Percentiles rank a stretch among this genome's conserved stretches.
phyloP scores from a whole-genome alignment of 768 basidiomycete species.

The Mrakia frigida region DNA sequence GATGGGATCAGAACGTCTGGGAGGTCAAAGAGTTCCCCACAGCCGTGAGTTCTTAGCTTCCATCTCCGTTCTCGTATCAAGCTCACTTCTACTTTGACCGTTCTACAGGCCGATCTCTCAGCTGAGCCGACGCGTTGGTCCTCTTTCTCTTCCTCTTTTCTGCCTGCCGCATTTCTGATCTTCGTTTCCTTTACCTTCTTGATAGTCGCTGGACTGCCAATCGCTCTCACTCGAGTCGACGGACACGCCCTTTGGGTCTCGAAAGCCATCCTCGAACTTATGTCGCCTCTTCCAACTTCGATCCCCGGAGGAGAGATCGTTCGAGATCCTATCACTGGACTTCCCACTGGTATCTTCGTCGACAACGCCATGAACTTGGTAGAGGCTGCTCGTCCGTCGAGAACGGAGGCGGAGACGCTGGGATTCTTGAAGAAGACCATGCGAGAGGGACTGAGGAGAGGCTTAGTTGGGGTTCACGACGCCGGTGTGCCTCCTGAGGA shows the following conservation, averaged over 20 bases:
- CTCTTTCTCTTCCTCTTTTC: not conserved
- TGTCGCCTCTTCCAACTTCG: constrained; percentile 57
- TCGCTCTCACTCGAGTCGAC: constrained; percentile 72
- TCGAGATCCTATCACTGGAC: constrained; percentile 54
- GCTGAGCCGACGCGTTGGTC: constrained; percentile 52
- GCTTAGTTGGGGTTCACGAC: constrained; percentile 83
- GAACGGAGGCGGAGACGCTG: constrained; percentile 56
- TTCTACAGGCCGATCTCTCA: constrained; percentile 63
- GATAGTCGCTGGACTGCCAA: constrained; percentile 57
- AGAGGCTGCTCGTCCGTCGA: constrained; percentile 54
- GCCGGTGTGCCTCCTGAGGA: constrained; percentile 49
- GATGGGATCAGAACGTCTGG: constrained; percentile 82
- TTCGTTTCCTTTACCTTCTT: not conserved
- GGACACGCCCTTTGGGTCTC: constrained; percentile 86
- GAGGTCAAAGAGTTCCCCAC: constrained; percentile 56
- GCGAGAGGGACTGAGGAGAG: constrained; percentile 65
- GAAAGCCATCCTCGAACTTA: constrained; percentile 55
- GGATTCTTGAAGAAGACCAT: constrained; percentile 62
- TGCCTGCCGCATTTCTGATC: not conserved
- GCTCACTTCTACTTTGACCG: not conserved
- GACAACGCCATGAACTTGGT: constrained; percentile 84
- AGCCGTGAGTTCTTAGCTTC: constrained; percentile 51
- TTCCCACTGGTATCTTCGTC: constrained; percentile 59
- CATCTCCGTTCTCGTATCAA: not conserved
- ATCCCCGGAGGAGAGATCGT: constrained; percentile 74